Percentiles rank a stretch among this genome's conserved stretches.
phyloP scores from a whole-genome alignment of 1,139 yeast species.

The Protomyces lactucae-debilis region DNA sequence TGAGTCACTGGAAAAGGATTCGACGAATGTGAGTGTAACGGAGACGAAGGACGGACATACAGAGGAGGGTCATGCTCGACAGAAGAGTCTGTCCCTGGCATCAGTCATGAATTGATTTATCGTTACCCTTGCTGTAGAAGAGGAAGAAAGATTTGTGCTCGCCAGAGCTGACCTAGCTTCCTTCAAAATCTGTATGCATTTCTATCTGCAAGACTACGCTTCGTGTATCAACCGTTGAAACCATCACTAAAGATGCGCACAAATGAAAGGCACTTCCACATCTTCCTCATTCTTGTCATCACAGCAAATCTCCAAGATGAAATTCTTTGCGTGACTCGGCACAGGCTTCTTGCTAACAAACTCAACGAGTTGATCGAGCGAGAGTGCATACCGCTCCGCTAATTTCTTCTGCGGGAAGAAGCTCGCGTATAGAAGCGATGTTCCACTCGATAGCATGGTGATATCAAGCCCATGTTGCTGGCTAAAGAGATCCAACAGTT shows the following conservation, averaged over 20 bases:
- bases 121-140: no score
- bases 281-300: conserved; percentile 93
- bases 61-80: no score
- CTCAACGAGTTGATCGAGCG: conserved; percentile 70
- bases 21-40: no score
- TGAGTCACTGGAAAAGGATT: no score
- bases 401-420: conserved; percentile 90
- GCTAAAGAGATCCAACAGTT: conserved; percentile 70
- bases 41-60: no score
- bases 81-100: no score
- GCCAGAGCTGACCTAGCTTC: no score
- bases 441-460: conserved; percentile 88
- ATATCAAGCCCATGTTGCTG: conserved; percentile 78
- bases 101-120: no score
- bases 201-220: neutral
- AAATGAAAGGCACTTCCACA: conserved; percentile 82
- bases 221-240: neutral
- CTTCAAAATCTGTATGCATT: neutral
- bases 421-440: conserved; percentile 81
- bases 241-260: conserved; percentile 5
- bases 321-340: conserved; percentile 65
- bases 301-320: conserved; percentile 84
- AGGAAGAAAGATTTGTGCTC: no score
- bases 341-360: conserved; percentile 78
- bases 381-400: conserved; percentile 65